Percentiles rank a stretch among this genome's conserved stretches.
phyloP scores from a whole-genome alignment of 805 yeast species.

The Metschnikowia bowlesiae region DNA sequence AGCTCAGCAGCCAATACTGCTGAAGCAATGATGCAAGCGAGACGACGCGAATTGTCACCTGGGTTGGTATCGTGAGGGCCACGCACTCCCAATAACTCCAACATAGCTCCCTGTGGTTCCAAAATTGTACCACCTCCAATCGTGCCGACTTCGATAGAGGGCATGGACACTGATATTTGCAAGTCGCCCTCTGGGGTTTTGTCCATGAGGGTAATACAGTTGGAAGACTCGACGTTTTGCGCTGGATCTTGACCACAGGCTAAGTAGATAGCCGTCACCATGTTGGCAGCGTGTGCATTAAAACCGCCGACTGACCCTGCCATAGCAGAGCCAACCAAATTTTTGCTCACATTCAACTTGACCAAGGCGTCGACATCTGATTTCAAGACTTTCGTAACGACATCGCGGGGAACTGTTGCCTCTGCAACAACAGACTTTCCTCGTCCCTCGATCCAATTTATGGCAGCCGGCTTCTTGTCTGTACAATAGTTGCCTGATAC shows the following conservation, averaged over 20 bases:
- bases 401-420: conserved; percentile 79
- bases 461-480: conserved; percentile 96
- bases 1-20: conserved; percentile 95
- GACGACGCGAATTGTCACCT: conserved; percentile 90
- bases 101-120: conserved; percentile 96
- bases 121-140: conserved; percentile 98
- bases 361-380: conserved; percentile 91
- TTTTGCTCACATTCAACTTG: conserved; percentile 82
- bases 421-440: conserved; percentile 98
- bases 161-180: conserved; percentile 96
- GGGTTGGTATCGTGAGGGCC: conserved; percentile 95
- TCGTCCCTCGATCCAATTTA: conserved; percentile 99
- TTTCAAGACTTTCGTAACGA: conserved; percentile 78
- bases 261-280: conserved; percentile 88
- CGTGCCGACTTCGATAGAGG: conserved; percentile 97
- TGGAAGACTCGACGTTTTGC: conserved; percentile 95
- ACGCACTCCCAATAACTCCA: conserved; percentile 87
- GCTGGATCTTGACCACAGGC: conserved; percentile 99
- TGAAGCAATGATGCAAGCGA: conserved; percentile 89
- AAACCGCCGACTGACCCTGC: conserved; percentile 98
- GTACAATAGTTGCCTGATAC: conserved; percentile 97
- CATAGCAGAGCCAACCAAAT: conserved; percentile 94
- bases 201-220: conserved; percentile 94
- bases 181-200: conserved; percentile 62
- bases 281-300: conserved; percentile 96